A percentile compares a stretch with the other conserved stretches of the same genome.
phyloP scores from a whole-genome alignment of 352 stramenopile genomes.

The Phytophthora aleatoria region DNA sequence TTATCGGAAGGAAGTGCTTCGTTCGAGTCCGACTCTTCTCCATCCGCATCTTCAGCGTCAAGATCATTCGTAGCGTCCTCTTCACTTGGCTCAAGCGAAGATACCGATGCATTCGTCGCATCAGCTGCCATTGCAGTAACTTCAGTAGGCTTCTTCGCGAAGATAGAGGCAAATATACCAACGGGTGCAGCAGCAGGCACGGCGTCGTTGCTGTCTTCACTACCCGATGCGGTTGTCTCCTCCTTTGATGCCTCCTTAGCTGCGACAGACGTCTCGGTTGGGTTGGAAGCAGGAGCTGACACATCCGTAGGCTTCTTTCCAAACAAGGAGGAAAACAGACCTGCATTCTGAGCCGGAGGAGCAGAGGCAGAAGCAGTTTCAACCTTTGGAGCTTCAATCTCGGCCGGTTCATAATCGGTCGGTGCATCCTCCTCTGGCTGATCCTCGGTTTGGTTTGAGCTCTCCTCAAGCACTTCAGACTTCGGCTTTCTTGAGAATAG shows the following conservation, averaged over 20 bases:
- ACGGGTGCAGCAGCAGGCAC: conserved; percentile 8
- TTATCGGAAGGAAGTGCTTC: conserved; percentile 19
- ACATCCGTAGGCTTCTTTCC: conserved; percentile 20
- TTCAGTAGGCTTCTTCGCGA: conserved; percentile 30
- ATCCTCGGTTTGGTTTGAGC: conserved; percentile 1
- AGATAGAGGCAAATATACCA: conserved; percentile 33
- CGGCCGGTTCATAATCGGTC: neutral
- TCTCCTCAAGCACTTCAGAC: conserved; percentile 6
- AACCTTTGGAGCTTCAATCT: neutral
- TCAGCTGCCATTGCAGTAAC: conserved; percentile 7
- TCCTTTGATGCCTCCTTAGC: conserved; percentile 2
- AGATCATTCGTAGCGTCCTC: conserved; percentile 11
- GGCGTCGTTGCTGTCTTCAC: conserved; percentile 6
- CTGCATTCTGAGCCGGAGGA: conserved; percentile 10
- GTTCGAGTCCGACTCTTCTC: conserved; percentile 30
- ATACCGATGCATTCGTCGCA: conserved; percentile 13
- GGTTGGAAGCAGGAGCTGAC: neutral
- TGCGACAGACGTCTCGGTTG: neutral
- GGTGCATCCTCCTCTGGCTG: neutral
- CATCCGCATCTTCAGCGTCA: conserved; percentile 31
- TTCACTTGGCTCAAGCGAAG: conserved; percentile 29
- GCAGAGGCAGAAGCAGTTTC: conserved; percentile 5
- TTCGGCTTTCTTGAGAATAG: conserved; percentile 27
- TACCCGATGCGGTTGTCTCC: conserved; percentile 9
- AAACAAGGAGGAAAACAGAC: conserved; percentile 31